Evolutionary conservation across 257 asterid genomes (phyloP).

Genomic region (Salvia hispanica): DNA sequence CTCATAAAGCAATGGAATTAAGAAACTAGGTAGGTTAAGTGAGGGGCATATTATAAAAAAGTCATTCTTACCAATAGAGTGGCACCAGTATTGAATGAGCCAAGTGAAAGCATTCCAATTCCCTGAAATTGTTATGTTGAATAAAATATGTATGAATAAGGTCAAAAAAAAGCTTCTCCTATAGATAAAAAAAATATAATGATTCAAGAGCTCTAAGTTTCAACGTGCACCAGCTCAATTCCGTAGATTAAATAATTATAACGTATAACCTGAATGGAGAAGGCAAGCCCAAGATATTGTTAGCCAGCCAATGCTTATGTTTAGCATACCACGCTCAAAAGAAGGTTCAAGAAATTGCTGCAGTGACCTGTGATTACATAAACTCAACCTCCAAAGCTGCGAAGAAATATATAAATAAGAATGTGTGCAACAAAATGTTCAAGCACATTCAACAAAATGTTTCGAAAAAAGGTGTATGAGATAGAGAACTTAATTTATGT

Average conservation of each 20-base stretch:
- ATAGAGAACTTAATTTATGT: constrained; percentile 17
- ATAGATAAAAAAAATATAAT: neutral
- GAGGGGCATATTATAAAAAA: constrained; percentile 10
- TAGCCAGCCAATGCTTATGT: constrained; percentile 98
- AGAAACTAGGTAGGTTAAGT: neutral
- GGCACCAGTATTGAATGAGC: constrained; percentile 96
- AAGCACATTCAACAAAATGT: constrained; percentile 19
- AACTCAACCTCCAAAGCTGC: constrained; percentile 93
- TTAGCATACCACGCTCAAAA: constrained; percentile 96
- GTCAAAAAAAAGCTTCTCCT: too few relatives aligned
- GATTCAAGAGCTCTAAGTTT: constrained; percentile 21
- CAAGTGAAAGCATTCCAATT: constrained; percentile 97
- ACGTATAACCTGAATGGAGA: constrained; percentile 90
- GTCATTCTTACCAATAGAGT: constrained; percentile 77
- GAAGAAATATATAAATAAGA: constrained; percentile 34
- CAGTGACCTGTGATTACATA: constrained; percentile 78
- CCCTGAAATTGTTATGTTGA: constrained; percentile 53
- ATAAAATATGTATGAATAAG: constrained; percentile 11
- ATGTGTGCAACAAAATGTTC: constrained; percentile 22
- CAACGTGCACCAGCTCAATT: neutral
- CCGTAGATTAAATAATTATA: neutral
- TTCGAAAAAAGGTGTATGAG: neutral
- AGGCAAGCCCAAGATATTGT: constrained; percentile 89
- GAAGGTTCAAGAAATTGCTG: constrained; percentile 90
- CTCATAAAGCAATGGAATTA: constrained; percentile 15